These are phyloP conservation scores for Dryas integrifolia DNA, from an alignment of 331 rosid species.

Conservation along the genomic window DNA sequence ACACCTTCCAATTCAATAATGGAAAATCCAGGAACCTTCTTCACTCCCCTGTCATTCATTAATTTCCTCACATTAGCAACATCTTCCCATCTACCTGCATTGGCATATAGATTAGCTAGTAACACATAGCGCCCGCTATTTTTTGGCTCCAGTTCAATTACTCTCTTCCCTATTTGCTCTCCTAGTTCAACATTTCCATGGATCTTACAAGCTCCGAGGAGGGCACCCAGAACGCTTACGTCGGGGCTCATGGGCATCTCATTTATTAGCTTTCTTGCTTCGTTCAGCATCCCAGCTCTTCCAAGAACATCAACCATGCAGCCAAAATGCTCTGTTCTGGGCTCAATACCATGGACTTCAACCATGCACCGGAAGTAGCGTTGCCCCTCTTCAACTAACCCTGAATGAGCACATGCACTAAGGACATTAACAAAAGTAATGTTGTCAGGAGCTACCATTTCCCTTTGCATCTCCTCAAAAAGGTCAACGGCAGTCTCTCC, in stretches of 20 bases:
- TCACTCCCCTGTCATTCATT: constrained; percentile 64
- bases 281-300: constrained; percentile 50
- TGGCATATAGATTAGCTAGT: constrained; percentile 58
- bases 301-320: constrained; percentile 67
- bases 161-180: constrained; percentile 43
- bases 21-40: constrained; percentile 59
- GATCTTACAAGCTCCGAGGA: constrained; percentile 69
- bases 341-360: constrained; percentile 41
- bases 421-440: constrained; percentile 61
- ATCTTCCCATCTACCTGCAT: constrained; percentile 56
- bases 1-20: constrained; percentile 56
- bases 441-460: constrained; percentile 44
- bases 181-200: constrained; percentile 52
- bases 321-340: constrained; percentile 52
- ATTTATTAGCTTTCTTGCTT: constrained; percentile 43
- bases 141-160: constrained; percentile 57
- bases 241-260: constrained; percentile 62
- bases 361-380: constrained; percentile 40
- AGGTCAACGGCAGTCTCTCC: constrained; percentile 51
- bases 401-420: constrained; percentile 63
- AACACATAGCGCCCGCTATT: constrained; percentile 63
- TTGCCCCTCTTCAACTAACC: constrained; percentile 50
- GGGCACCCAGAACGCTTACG: constrained; percentile 59
- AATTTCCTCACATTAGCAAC: constrained; percentile 50
- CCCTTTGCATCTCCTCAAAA: constrained; percentile 50